Evolutionary conservation across 202 grass and related monocot species (phyloP).

Genomic region (Carex sylvatica): DNA sequence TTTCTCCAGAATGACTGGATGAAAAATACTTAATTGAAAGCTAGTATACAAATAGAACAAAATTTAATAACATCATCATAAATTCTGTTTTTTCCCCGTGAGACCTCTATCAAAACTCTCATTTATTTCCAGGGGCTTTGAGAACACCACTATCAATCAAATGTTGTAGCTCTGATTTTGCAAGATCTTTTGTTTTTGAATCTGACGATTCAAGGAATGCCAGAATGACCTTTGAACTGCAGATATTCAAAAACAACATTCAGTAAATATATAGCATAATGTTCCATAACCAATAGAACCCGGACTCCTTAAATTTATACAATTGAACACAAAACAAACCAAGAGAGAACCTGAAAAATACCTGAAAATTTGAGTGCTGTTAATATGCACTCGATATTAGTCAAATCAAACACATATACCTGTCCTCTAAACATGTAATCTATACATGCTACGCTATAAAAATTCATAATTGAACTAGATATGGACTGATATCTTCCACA

Average conservation of each 20-base stretch:
- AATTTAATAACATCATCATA: not conserved
- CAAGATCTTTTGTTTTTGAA: conserved; percentile 42
- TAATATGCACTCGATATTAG: not conserved
- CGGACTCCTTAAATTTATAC: not conserved
- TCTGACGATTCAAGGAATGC: conserved; percentile 72
- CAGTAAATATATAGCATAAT: not conserved
- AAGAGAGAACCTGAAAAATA: not conserved
- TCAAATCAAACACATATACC: not conserved
- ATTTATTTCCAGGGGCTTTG: conserved; percentile 45
- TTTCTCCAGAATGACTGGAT: not conserved
- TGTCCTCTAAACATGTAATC: not conserved
- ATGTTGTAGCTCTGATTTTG: conserved; percentile 54
- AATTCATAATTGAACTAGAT: not conserved
- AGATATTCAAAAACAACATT: not conserved
- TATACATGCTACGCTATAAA: not conserved
- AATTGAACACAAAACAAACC: not conserved
- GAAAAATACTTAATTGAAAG: not conserved
- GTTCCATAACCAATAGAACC: not conserved
- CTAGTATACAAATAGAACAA: conserved; percentile 1
- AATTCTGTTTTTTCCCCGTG: conserved; percentile 26
- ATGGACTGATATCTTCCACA: not conserved
- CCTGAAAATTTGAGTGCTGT: not conserved
- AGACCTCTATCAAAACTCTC: not conserved
- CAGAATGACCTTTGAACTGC: conserved; percentile 70
- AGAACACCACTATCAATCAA: conserved; percentile 57